Conservation (phyloP, 1,284 basidiomycete species). For the Sanghuangporus sanghuang region DNA sequence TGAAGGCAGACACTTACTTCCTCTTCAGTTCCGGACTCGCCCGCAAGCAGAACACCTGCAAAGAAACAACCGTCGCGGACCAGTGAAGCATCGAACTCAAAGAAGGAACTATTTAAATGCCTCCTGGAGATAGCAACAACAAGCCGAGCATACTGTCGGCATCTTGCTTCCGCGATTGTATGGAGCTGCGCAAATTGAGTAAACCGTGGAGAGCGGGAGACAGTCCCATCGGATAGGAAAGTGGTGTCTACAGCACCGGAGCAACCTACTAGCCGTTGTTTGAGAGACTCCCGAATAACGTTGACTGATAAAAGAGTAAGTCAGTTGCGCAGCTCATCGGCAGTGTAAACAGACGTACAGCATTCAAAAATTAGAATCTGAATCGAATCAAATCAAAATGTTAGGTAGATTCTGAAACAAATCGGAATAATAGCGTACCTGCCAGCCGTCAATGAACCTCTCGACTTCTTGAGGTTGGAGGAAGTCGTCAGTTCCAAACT, state of each 20-base stretch:
- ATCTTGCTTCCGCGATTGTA: constrained; percentile 51
- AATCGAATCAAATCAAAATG: not conserved
- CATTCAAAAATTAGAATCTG: constrained; percentile 77
- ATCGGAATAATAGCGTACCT: constrained; percentile 37
- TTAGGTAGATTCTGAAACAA: not conserved
- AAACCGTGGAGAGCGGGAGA: constrained; percentile 29
- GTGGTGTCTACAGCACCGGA: constrained; percentile 22
- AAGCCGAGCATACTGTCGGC: constrained; percentile 46
- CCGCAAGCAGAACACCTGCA: constrained; percentile 34
- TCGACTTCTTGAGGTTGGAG: constrained; percentile 55
- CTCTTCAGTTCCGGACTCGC: constrained; percentile 53
- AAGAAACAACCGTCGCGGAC: constrained; percentile 34
- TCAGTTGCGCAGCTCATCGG: not conserved
- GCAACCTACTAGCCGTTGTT: constrained; percentile 40
- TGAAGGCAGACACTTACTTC: constrained; percentile 66
- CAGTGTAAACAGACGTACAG: constrained; percentile 42
- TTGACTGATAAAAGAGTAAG: constrained; percentile 41
- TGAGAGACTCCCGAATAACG: constrained; percentile 58
- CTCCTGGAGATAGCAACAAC: constrained; percentile 59
- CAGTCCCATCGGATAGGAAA: constrained; percentile 21
- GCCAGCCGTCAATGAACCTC: constrained; percentile 63
- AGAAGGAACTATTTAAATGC: constrained; percentile 55
- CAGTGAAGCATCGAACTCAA: constrained; percentile 53
- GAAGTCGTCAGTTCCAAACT: constrained; percentile 32
- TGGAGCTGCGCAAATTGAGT: constrained; percentile 37